phyloP scores from a whole-genome alignment of 139 green algal genomes.

The Picochlorum sp. region DNA sequence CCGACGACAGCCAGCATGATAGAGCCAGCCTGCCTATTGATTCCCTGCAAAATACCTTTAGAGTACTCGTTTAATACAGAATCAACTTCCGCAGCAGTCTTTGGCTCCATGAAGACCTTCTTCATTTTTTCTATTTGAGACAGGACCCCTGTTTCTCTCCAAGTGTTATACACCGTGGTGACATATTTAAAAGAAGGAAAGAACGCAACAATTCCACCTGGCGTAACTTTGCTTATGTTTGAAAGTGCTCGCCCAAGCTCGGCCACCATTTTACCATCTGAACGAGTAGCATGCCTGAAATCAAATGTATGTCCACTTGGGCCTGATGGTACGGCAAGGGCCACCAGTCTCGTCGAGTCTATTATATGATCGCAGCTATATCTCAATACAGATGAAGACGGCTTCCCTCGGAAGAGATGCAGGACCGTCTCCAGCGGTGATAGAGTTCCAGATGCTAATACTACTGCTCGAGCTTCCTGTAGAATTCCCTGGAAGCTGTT shows the following conservation, averaged over 20 bases:
- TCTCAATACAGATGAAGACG: conserved; percentile 20
- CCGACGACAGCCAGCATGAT: conserved; percentile 90
- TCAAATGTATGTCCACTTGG: conserved; percentile 57
- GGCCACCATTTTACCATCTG: conserved; percentile 32
- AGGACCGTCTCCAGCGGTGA: conserved; percentile 43
- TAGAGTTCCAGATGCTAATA: conserved; percentile 88
- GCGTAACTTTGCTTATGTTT: conserved; percentile 41
- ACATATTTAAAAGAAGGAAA: conserved; percentile 79
- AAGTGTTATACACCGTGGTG: conserved; percentile 37
- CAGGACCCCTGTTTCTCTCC: conserved; percentile 42
- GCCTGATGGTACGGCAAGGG: conserved; percentile 12
- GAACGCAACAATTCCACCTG: conserved; percentile 78
- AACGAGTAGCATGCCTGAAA: conserved; percentile 39
- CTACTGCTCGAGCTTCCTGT: conserved; percentile 45
- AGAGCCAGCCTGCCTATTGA: conserved; percentile 32
- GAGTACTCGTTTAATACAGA: conserved; percentile 49
- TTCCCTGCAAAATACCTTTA: not conserved
- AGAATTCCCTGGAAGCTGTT: conserved; percentile 56
- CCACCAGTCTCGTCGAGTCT: conserved; percentile 12
- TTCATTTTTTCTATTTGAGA: conserved; percentile 39
- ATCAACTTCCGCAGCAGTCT: conserved; percentile 49
- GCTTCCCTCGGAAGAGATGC: conserved; percentile 47
- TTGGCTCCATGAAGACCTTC: conserved; percentile 56
- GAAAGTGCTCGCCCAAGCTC: conserved; percentile 61
- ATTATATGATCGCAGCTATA: conserved; percentile 89